These are phyloP conservation scores for Backusella macrospora DNA, from an alignment of 192 early-diverging fungal genomes.

Conservation along the genomic window DNA sequence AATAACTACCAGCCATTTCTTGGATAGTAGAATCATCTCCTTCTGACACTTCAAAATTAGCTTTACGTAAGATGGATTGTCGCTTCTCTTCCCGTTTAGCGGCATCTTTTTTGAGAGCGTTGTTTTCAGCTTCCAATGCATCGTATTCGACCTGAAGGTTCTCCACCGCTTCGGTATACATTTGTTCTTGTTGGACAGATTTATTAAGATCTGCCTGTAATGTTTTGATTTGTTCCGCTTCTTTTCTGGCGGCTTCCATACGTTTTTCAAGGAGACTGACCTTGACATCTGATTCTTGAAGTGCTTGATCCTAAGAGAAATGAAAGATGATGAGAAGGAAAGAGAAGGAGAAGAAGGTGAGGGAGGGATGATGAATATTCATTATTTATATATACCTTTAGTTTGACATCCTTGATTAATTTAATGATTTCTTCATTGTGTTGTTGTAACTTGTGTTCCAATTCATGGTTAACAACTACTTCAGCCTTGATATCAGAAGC, in stretches of 20 bases:
- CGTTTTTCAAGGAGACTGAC: conserved; percentile 85
- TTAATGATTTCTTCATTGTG: conserved; percentile 80
- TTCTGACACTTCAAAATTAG: conserved; percentile 23
- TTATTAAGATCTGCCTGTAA: conserved; percentile 64
- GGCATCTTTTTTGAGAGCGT: conserved; percentile 46
- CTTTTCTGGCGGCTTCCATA: conserved; percentile 66
- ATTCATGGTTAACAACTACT: conserved; percentile 80
- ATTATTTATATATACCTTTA: conserved; percentile 54
- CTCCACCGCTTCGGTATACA: conserved; percentile 75
- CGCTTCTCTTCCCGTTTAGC: conserved; percentile 28
- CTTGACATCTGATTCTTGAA: conserved; percentile 76
- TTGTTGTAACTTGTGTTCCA: conserved; percentile 73
- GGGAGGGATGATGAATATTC: background rate
- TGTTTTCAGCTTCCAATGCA: conserved; percentile 67
- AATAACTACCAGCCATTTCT: conserved; percentile 16
- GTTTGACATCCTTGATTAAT: conserved; percentile 74
- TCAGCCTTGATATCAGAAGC: conserved; percentile 78
- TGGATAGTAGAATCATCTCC: background rate
- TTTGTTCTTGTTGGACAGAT: conserved; percentile 60
- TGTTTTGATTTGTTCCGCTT: conserved; percentile 60
- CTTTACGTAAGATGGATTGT: conserved; percentile 13
- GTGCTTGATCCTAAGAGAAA: conserved; percentile 70
- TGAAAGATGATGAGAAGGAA: conserved; percentile 46
- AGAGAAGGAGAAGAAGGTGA: too few relatives aligned
- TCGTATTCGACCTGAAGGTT: conserved; percentile 72